Evolutionary conservation across 768 basidiomycete species (phyloP).

Genomic region (Rhizopogon roseolus): DNA sequence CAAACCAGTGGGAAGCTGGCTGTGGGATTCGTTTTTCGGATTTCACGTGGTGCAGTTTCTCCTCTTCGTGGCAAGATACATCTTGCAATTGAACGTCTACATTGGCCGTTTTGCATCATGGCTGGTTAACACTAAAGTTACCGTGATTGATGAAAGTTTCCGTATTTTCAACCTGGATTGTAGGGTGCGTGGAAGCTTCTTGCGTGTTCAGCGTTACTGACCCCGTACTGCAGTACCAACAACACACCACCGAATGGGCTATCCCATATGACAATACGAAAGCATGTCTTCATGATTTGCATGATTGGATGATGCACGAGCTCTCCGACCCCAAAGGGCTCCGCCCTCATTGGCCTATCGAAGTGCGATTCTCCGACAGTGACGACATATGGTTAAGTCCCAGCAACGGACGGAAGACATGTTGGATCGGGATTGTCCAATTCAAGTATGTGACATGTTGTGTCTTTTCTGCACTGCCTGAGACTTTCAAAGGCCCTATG

Average conservation of each 20-base stretch:
- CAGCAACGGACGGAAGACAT: conserved; percentile 69
- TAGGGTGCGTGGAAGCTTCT: conserved; percentile 51
- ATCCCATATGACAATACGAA: conserved; percentile 68
- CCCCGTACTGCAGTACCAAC: conserved; percentile 56
- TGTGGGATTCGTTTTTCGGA: conserved; percentile 68
- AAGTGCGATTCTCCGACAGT: conserved; percentile 80
- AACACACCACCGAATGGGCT: conserved; percentile 95
- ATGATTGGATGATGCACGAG: conserved; percentile 67
- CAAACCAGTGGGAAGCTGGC: conserved; percentile 52
- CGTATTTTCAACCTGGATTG: conserved; percentile 92
- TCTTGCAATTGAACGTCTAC: conserved; percentile 57
- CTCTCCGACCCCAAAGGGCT: conserved; percentile 64
- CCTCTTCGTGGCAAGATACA: conserved; percentile 70
- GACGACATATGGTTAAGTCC: conserved; percentile 97
- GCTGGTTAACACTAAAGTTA: conserved; percentile 51
- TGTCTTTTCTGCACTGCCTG: conserved; percentile 1
- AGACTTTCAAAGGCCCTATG: conserved; percentile 64
- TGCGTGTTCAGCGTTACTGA: conserved; percentile 7
- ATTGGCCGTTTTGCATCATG: conserved; percentile 64
- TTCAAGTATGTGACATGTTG: conserved; percentile 65
- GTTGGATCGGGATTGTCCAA: conserved; percentile 97
- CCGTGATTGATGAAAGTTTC: conserved; percentile 72
- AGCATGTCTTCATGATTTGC: conserved; percentile 67
- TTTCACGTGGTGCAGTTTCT: conserved; percentile 81
- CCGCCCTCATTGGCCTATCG: conserved; percentile 88